These are phyloP conservation scores for Boletus patriciae DNA, from an alignment of 768 basidiomycete species.

Conservation along the genomic window DNA sequence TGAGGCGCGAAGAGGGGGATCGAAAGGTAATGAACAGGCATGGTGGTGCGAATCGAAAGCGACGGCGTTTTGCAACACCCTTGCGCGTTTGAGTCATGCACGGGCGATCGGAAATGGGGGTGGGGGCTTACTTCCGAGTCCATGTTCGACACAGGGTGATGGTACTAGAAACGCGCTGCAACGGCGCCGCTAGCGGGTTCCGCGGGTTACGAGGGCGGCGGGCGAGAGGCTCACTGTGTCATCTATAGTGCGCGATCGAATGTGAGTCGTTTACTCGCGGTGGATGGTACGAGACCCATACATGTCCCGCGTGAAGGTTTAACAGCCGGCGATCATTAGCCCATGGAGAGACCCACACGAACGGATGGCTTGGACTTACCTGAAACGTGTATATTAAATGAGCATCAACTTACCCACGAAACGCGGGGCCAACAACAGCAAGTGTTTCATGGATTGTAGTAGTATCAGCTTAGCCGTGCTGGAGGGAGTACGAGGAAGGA, in stretches of 20 bases:
- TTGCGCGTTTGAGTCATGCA: background rate
- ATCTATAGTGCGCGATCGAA: slow-evolving; percentile 39
- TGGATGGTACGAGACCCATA: slow-evolving; percentile 21
- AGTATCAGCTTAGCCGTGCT: background rate
- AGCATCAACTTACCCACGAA: slow-evolving; percentile 56
- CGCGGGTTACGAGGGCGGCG: slow-evolving; percentile 63
- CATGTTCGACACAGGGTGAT: slow-evolving; percentile 68
- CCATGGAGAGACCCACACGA: slow-evolving; percentile 39
- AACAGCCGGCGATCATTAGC: background rate
- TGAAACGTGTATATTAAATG: background rate
- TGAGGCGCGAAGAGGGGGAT: background rate
- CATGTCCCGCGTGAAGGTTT: slow-evolving; percentile 40
- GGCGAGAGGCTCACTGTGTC: slow-evolving; percentile 78
- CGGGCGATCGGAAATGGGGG: background rate
- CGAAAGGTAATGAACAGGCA: background rate
- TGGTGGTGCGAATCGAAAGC: background rate
- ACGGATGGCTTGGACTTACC: background rate
- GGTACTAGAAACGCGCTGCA: slow-evolving; percentile 57
- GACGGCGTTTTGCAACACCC: background rate
- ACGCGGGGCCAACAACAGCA: slow-evolving; percentile 74
- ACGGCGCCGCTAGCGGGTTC: slow-evolving; percentile 49
- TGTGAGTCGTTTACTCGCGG: background rate
- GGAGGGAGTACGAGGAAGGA: no score
- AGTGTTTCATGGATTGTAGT: slow-evolving; percentile 42
- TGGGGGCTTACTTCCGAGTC: slow-evolving; percentile 41